Evolutionary conservation across 2,329 filamentous ascomycete species (phyloP).

Genomic region (Fusarium scirpi): DNA sequence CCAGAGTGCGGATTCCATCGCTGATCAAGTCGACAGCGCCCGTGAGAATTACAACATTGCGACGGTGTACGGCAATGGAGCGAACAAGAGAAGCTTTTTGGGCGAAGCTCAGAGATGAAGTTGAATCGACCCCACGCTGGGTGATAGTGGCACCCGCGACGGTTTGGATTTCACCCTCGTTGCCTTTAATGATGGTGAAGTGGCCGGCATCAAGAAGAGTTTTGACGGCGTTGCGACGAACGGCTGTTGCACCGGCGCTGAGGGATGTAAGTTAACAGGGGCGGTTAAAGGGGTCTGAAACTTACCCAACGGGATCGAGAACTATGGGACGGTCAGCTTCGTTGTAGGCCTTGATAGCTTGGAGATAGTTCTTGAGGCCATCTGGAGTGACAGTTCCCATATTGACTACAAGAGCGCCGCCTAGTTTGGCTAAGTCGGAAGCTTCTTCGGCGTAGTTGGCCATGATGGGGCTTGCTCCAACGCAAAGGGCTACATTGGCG

Average conservation of each 20-base stretch:
- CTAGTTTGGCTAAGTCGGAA: constrained; percentile 79
- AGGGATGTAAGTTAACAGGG: not conserved
- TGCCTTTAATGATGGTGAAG: constrained; percentile 92
- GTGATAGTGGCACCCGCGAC: constrained; percentile 67
- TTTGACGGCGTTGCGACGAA: constrained; percentile 78
- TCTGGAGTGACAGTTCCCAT: constrained; percentile 92
- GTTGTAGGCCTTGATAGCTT: constrained; percentile 87
- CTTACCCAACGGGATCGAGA: constrained; percentile 87
- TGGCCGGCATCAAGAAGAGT: constrained; percentile 79
- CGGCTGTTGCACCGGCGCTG: constrained; percentile 80
- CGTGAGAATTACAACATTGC: constrained; percentile 84
- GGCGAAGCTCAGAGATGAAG: constrained; percentile 65
- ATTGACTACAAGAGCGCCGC: constrained; percentile 87
- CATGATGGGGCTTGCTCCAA: constrained; percentile 95
- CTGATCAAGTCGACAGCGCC: constrained; percentile 81
- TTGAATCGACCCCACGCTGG: constrained; percentile 89
- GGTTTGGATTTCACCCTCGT: constrained; percentile 86
- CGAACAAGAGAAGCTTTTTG: constrained; percentile 71
- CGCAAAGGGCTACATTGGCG: constrained; percentile 86
- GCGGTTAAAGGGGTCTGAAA: constrained; percentile 13
- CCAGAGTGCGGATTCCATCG: constrained; percentile 76
- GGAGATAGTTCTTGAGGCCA: constrained; percentile 75
- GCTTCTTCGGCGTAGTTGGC: constrained; percentile 88
- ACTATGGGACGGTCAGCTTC: constrained; percentile 78
- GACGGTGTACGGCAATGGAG: constrained; percentile 70